phyloP scores from a whole-genome alignment of 495 filamentous ascomycete species.

The Neurospora sp. region DNA sequence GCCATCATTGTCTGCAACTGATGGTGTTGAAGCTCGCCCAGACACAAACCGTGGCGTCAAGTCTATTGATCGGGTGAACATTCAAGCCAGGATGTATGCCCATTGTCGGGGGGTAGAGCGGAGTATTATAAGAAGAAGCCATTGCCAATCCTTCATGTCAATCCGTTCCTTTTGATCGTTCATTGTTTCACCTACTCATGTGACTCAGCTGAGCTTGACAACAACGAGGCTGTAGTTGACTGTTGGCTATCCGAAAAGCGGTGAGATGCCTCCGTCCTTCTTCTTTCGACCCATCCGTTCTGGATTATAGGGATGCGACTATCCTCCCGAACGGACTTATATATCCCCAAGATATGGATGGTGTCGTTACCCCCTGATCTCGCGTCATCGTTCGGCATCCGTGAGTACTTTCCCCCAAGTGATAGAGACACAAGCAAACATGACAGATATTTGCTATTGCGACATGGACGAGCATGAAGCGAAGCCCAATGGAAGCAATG shows the following conservation, averaged over 20 bases:
- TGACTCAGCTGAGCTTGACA: neutral
- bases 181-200: neutral
- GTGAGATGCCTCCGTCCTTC: conserved; percentile 28
- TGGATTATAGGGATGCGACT: conserved; percentile 14
- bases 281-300: conserved; percentile 27
- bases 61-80: neutral
- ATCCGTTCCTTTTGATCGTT: neutral
- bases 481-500: neutral
- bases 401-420: neutral
- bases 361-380: conserved; percentile 21
- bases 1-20: neutral
- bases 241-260: conserved; percentile 11
- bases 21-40: neutral
- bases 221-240: neutral
- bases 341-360: conserved; percentile 8
- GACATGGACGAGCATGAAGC: neutral
- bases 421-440: neutral
- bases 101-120: neutral
- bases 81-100: neutral
- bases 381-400: conserved; percentile 19
- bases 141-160: neutral
- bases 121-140: neutral
- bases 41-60: neutral
- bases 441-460: neutral
- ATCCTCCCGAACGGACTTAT: neutral